phyloP scores from a whole-genome alignment of 345 rosid species.

The Noccaea caerulescens region DNA sequence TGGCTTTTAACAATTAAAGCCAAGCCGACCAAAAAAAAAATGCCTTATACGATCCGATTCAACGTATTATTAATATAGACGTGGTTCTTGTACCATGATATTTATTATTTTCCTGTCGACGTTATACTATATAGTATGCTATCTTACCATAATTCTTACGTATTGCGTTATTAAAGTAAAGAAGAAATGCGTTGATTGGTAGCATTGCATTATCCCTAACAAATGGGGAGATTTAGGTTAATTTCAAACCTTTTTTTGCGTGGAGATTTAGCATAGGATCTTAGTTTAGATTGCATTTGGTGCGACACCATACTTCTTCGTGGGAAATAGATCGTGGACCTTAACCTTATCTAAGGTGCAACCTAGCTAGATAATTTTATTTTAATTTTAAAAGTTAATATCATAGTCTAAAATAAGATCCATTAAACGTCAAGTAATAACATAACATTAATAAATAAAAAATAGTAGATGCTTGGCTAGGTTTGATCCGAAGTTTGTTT shows the following conservation, averaged over 20 bases:
- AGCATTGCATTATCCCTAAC: too few species aligned
- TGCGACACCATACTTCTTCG: too few species aligned
- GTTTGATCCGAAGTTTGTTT: constrained; percentile 29
- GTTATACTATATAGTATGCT: constrained; percentile 4
- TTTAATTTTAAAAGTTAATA: not conserved
- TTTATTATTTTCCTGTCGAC: constrained; percentile 9
- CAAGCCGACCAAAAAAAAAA: constrained; percentile 27
- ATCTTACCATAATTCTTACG: constrained; percentile 20
- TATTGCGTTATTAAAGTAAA: not conserved
- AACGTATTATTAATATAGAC: not conserved
- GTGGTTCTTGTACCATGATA: constrained; percentile 10
- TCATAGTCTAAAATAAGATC: not conserved
- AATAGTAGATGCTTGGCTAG: constrained; percentile 6
- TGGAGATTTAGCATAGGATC: too few species aligned
- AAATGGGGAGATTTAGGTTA: too few species aligned
- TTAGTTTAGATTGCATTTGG: too few species aligned
- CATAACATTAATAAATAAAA: not conserved
- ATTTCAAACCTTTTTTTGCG: too few species aligned
- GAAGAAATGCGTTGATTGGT: constrained; percentile 3
- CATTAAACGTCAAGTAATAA: constrained; percentile 8
- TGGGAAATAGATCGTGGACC: too few species aligned
- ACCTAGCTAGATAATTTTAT: too few species aligned
- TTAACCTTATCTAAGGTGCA: too few species aligned
- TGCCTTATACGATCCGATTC: not conserved
- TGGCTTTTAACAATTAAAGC: not conserved